Percentiles rank a stretch among this genome's conserved stretches.
Evolutionary conservation across 163 green algal genomes (phyloP).

Genomic region (Scenedesmus sp.): DNA sequence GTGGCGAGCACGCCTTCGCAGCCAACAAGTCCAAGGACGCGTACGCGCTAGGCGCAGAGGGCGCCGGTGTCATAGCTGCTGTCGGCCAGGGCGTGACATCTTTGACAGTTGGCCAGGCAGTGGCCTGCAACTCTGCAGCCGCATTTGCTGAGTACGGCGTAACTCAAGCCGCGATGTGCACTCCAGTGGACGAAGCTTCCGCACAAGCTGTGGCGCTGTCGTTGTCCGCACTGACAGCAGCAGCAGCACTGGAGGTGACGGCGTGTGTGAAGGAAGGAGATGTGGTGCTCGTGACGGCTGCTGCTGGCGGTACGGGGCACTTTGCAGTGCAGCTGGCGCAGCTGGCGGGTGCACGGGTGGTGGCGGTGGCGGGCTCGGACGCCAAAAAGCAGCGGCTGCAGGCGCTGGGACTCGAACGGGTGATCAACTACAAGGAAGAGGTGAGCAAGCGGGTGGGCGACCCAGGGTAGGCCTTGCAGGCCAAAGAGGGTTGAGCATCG

Average conservation of each 20-base stretch:
- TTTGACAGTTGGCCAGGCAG: conserved; percentile 63
- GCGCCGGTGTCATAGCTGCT: conserved; percentile 67
- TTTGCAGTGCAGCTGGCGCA: conserved; percentile 86
- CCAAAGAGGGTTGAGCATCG: too few species aligned
- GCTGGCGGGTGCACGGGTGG: conserved; percentile 73
- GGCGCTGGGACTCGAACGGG: conserved; percentile 66
- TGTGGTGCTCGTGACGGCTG: conserved; percentile 90
- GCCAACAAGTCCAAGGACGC: conserved; percentile 36
- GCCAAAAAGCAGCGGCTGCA: conserved; percentile 72
- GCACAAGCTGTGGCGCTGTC: conserved; percentile 60
- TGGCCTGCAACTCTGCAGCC: conserved; percentile 62
- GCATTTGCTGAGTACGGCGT: conserved; percentile 72
- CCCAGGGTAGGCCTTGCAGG: too few species aligned
- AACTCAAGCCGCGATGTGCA: conserved; percentile 47
- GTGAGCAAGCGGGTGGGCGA: conserved; percentile 25
- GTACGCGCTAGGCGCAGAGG: conserved; percentile 76
- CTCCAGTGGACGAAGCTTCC: conserved; percentile 39
- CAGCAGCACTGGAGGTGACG: conserved; percentile 55
- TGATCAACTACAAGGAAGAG: conserved; percentile 73
- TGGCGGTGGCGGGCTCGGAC: conserved; percentile 75
- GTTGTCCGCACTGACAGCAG: conserved; percentile 68
- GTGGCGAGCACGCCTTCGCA: conserved; percentile 67
- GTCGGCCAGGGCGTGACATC: conserved; percentile 55
- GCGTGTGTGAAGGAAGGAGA: conserved; percentile 62
- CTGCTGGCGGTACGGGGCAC: conserved; percentile 84